Evolutionary conservation across 257 asterid genomes (phyloP).

Genomic region (Solanum infundibuliforme): DNA sequence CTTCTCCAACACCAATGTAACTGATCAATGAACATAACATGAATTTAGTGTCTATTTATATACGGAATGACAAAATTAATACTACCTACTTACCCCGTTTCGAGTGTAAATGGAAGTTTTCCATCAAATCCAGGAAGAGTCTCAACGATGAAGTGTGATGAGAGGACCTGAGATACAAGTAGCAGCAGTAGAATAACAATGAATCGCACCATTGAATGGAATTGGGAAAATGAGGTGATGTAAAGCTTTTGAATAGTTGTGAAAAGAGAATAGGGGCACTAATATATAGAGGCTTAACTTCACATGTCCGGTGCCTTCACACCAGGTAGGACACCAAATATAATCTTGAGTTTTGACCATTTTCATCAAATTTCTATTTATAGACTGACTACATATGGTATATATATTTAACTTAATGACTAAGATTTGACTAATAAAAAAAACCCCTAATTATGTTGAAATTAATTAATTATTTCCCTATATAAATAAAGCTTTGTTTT

Average conservation of each 20-base stretch:
- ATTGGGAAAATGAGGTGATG: background rate
- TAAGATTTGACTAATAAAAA: background rate
- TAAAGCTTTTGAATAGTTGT: background rate
- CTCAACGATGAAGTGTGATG: constrained; percentile 5
- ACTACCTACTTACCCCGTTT: constrained; percentile 30
- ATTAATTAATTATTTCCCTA: too few species aligned
- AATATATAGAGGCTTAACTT: background rate
- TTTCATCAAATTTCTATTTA: too few species aligned
- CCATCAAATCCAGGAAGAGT: constrained; percentile 24
- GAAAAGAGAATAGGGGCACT: background rate
- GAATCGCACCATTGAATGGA: background rate
- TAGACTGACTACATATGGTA: background rate
- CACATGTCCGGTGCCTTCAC: background rate
- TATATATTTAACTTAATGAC: background rate
- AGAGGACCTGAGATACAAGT: background rate
- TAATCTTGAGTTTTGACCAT: background rate
- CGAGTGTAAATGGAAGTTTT: constrained; percentile 29
- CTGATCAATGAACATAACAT: constrained; percentile 6
- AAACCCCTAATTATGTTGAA: too few species aligned
- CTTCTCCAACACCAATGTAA: constrained; percentile 39
- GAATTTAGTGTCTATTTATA: background rate
- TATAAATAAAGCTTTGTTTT: background rate
- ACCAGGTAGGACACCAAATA: background rate
- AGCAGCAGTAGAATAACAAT: background rate
- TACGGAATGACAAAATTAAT: background rate